Percentiles rank a stretch among this genome's conserved stretches.
Conservation (phyloP, 148 eudicot species). For the Talinum fruticosum region DNA sequence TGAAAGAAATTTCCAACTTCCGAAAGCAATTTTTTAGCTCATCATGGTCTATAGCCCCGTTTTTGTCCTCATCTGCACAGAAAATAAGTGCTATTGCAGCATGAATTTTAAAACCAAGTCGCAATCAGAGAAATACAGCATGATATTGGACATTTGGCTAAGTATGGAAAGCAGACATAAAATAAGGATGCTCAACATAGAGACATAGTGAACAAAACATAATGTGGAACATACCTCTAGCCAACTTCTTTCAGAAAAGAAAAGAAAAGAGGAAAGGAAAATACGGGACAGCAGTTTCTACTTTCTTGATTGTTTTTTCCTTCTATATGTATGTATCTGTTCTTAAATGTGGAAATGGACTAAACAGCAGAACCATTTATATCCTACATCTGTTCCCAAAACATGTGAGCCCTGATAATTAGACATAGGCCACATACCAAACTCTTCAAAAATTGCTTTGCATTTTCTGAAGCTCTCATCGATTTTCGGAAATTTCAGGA, state of each 20-base stretch:
- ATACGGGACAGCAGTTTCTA: not conserved
- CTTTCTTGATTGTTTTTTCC: not conserved
- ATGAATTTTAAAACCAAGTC: not conserved
- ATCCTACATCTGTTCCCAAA: not conserved
- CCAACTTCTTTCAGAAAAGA: not conserved
- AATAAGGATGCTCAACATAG: not conserved
- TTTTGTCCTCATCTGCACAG: constrained; percentile 66
- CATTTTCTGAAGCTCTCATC: constrained; percentile 79
- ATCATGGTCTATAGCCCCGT: constrained; percentile 66
- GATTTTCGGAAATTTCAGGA: constrained; percentile 87
- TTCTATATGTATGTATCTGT: not conserved
- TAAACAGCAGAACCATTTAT: not conserved
- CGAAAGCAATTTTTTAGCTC: constrained; percentile 69
- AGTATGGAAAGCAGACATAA: not conserved
- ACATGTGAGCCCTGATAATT: not conserved
- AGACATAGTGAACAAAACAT: not conserved
- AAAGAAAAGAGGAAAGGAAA: not conserved
- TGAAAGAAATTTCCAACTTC: constrained; percentile 60
- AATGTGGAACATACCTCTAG: not conserved
- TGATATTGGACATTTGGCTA: not conserved
- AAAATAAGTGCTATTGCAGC: not conserved
- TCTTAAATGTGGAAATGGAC: not conserved
- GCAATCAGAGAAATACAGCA: no score
- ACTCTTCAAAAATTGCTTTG: constrained; percentile 64
- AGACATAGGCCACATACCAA: constrained; percentile 43